Evolutionary conservation across 306 rosid genomes (phyloP).

Genomic region (Fragaria ananassa): DNA sequence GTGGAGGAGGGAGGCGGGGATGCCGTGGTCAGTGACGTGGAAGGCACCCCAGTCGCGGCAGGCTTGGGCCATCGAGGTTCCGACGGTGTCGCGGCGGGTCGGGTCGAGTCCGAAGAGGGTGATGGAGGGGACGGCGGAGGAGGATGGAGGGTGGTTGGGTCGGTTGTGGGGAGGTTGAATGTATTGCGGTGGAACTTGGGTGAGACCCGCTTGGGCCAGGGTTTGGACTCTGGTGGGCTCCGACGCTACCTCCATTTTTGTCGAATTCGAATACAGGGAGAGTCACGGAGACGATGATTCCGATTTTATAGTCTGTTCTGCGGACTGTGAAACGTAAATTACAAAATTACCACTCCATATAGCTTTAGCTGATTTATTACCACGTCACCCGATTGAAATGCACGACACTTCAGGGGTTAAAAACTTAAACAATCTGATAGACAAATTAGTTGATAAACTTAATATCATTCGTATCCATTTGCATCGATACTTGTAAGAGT

Average conservation of each 20-base stretch:
- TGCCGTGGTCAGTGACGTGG: slow-evolving; percentile 72
- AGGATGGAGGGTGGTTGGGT: slow-evolving; percentile 10
- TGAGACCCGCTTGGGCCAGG: slow-evolving; percentile 46
- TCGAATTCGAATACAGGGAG: not conserved
- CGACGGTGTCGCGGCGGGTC: slow-evolving; percentile 27
- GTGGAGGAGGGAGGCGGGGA: slow-evolving; percentile 43
- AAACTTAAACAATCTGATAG: no score
- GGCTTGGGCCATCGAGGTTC: slow-evolving; percentile 41
- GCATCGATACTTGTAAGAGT: fast-evolving
- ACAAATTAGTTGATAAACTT: no score
- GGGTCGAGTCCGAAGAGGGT: slow-evolving; percentile 49
- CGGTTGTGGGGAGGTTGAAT: slow-evolving; percentile 48
- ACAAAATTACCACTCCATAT: no score
- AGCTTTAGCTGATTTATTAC: no score
- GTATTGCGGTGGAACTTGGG: slow-evolving; percentile 62
- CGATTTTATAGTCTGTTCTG: not conserved
- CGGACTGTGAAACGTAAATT: not conserved
- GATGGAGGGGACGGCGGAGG: slow-evolving; percentile 42
- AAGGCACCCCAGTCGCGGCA: slow-evolving; percentile 84
- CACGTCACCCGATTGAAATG: no score
- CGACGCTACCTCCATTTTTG: slow-evolving; percentile 42
- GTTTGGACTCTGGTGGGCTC: slow-evolving; percentile 59
- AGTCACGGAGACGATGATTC: not conserved
- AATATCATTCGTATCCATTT: no score
- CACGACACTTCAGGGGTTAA: no score